Conservation (phyloP, 2,329 filamentous ascomycete genomes). For the Tolypocladium guangdongense region DNA sequence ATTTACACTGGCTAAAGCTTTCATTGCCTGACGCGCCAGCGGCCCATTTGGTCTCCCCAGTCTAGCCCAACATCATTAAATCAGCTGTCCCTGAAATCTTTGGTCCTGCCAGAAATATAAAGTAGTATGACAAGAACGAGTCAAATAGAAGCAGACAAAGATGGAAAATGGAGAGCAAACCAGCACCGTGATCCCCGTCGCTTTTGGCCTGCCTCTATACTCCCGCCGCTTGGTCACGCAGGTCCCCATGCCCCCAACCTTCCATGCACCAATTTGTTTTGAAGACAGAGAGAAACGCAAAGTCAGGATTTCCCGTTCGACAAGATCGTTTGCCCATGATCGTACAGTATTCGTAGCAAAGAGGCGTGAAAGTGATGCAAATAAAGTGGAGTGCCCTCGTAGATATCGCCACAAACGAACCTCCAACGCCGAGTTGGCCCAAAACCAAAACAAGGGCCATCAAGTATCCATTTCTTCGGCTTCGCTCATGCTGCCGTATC, state of each 20-base stretch:
- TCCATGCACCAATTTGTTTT: neutral
- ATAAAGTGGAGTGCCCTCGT: neutral
- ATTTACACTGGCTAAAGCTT: neutral
- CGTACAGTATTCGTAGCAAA: neutral
- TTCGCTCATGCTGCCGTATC: constrained; percentile 48
- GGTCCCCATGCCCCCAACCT: neutral
- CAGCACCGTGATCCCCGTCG: neutral
- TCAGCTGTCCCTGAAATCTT: neutral
- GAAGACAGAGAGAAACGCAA: neutral
- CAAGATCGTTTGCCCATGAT: neutral
- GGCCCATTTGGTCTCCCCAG: neutral
- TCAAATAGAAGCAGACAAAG: neutral
- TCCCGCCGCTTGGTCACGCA: neutral
- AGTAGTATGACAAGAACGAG: neutral
- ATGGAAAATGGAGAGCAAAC: neutral
- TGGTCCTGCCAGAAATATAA: neutral
- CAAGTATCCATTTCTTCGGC: constrained; percentile 22
- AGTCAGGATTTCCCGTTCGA: neutral
- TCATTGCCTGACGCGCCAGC: neutral
- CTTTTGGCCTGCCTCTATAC: neutral
- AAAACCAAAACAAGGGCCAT: neutral
- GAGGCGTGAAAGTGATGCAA: neutral
- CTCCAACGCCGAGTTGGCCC: neutral
- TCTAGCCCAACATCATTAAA: neutral
- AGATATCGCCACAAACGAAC: neutral